Base-by-base conservation (phyloP, 441 rosid genomes). In the Heliophila coronopifolia region DNA sequence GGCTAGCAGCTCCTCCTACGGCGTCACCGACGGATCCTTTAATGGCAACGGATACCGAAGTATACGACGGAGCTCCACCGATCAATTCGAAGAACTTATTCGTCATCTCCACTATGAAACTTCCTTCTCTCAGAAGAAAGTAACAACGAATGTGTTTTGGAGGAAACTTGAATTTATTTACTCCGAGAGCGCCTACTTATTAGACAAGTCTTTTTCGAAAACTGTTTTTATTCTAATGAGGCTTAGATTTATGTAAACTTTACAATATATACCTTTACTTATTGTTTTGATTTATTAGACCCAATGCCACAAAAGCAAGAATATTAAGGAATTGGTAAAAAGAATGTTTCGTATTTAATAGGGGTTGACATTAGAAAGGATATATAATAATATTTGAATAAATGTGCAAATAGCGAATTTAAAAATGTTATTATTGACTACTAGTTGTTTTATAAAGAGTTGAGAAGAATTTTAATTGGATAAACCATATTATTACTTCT, bases 1-100 rank as follows among this genome's bases (percentile, higher is more conserved):
- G 69, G 73, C 90, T 86, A 53, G 80, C 85, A 9, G 58, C 72
- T 30, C 95, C 91, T 27, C 83, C 76, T 0, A 33, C 45, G 32
- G 60, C 60, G 39, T 66, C 67, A 30, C 79, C 72, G 2, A 32
- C 28, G 8, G 61, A 65, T 41, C 76, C 86, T 51, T 80, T 86
- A 9, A 90, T 83, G 30, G 92, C 90, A 28, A 86, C 75, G 4
- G 84, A 75, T 30, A 80, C 60, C 0, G 68, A 40, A 7, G 65
- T 55, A 73, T 66, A 65, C 16, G 63, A 12, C 55, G 70, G 63
- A 67, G 67, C 32, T 24, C 33, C 63, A 15, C 50, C 68, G 36
- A 50, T 61, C 0, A 0, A 24, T 13, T 63, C 56, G 14, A 56
- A 48, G 58, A 58, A 25, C n/a, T 47, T 48, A 45, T 42, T 52